Evolutionary conservation across 2,329 filamentous ascomycete species (phyloP).

Genomic region (Aspergillus thermomutatus): DNA sequence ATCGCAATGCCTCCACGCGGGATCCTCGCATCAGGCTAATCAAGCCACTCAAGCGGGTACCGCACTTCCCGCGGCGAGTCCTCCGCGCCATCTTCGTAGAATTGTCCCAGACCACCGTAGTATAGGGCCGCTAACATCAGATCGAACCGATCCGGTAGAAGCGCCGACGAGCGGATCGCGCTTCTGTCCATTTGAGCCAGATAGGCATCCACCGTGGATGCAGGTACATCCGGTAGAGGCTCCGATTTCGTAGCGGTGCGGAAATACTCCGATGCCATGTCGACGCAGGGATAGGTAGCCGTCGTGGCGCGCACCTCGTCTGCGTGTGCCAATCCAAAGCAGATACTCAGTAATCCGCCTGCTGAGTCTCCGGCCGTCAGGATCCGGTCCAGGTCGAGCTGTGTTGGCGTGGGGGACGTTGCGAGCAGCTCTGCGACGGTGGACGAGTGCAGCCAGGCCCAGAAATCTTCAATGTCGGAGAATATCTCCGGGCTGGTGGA

Average conservation of each 20-base stretch:
- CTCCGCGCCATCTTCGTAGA: slow-evolving; percentile 20
- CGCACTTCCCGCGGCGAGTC: slow-evolving; percentile 11
- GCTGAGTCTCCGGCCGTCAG: slow-evolving; percentile 29
- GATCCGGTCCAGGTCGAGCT: slow-evolving; percentile 24
- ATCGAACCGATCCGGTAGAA: slow-evolving; percentile 5
- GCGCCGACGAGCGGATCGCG: slow-evolving; percentile 13
- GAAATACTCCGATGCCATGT: slow-evolving; percentile 20
- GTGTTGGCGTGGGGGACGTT: slow-evolving; percentile 7
- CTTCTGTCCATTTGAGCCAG: slow-evolving; percentile 6
- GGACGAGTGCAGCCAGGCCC: slow-evolving; percentile 41
- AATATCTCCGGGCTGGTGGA: slow-evolving; percentile 46
- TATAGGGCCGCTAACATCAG: slow-evolving; percentile 19
- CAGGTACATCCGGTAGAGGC: slow-evolving; percentile 13
- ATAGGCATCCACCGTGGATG: slow-evolving; percentile 11
- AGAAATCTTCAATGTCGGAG: slow-evolving; percentile 48
- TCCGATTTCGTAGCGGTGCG: slow-evolving; percentile 5
- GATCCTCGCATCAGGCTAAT: slow-evolving; percentile 19
- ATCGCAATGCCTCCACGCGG: slow-evolving; percentile 31
- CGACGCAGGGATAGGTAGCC: slow-evolving; percentile 32
- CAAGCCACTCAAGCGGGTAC: slow-evolving; percentile 30
- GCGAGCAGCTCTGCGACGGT: slow-evolving; percentile 11
- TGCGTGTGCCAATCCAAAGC: slow-evolving; percentile 24
- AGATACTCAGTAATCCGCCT: slow-evolving; percentile 29
- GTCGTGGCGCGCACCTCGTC: slow-evolving; percentile 28
- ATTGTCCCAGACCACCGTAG: slow-evolving; percentile 11